Base-by-base conservation (phyloP, 2,329 filamentous ascomycete genomes). In the Colletotrichum sp. region DNA sequence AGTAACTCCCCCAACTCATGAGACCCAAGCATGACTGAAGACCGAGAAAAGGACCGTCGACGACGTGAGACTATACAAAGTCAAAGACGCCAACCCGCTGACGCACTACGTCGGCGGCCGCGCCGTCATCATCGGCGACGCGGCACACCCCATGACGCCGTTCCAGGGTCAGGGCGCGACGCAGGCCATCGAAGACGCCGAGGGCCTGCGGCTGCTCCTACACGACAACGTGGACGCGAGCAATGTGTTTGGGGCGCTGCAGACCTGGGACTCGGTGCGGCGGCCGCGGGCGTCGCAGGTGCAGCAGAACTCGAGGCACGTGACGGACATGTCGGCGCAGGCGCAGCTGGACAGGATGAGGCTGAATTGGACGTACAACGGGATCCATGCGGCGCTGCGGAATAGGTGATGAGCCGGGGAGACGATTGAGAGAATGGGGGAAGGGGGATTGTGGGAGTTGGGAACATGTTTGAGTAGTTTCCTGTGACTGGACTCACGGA, bases 81-180 rank as follows among this genome's bases (percentile, higher is more conserved):
- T 73, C 57, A 68, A 52, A 12, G 87, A 88, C 74, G 76, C 86
- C 19, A 86, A 87, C 61, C 84, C 86, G 0, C 71, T 88, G 13
- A 74, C 77, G 3, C 83, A 78, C 7, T 86, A 84, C 83, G 82
- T 84, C n/a, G 55, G 68, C 27, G 75, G 75, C 11, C 59, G 73
- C 5, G 71, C 73, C 13, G 66, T 79, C 7, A 30, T 77, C 13
- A 30, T 72, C 30, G 75, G 75, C 12, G 75, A 77, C 67, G 75
- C 75, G 4, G 75, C 75, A 27, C 75, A 77, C 28, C 75, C 72
- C 7, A 77, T 77, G 72, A 77, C 72, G 44, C 75, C 75, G 6
- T 74, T 75, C 57, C 75, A 75, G 16, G 68, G 68, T 19, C 75
- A 77, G 27, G 75, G 72, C 12, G 72, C 75, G 27, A 71, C 72